Percentiles rank a stretch among this genome's conserved stretches.
phyloP scores from a whole-genome alignment of 371 early-diverging fungal genomes.

The Mucor sp. region DNA sequence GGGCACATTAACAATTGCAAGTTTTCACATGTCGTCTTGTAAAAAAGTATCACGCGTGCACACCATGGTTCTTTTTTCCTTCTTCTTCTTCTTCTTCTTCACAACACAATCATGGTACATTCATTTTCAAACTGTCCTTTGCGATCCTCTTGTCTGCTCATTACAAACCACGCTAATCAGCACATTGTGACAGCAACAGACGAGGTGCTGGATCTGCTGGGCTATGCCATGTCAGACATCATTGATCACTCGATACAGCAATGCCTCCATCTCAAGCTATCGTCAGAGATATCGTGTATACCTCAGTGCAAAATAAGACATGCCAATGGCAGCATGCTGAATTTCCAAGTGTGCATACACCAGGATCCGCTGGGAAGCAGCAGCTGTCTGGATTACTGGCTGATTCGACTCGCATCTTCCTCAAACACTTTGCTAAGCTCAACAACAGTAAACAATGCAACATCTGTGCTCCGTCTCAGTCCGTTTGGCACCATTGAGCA shows the following conservation, averaged over 20 bases:
- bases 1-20: background rate
- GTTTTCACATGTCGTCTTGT: background rate
- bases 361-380: slow-evolving; percentile 22
- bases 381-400: slow-evolving; percentile 23
- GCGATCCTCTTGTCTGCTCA: slow-evolving; percentile 32
- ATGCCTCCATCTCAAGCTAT: slow-evolving; percentile 7
- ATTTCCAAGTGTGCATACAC: slow-evolving; percentile 27
- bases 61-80: background rate
- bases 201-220: slow-evolving; percentile 35
- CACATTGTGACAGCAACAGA: slow-evolving; percentile 43
- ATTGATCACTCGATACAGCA: slow-evolving; percentile 17
- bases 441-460: background rate
- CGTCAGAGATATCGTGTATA: slow-evolving; percentile 11
- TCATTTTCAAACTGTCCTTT: slow-evolving; percentile 31
- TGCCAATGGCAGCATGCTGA: slow-evolving; percentile 11
- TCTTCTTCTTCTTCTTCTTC: background rate
- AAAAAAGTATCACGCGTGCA: background rate
- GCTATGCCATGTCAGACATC: slow-evolving; percentile 24
- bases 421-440: background rate
- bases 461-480: slow-evolving; percentile 22
- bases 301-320: slow-evolving; percentile 22
- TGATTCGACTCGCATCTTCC: slow-evolving; percentile 2
- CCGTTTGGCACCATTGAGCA: slow-evolving; percentile 32
- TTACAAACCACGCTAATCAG: slow-evolving; percentile 27
- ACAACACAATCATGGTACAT: slow-evolving; percentile 8